A percentile compares a stretch with the other conserved stretches of the same genome.
These are phyloP conservation scores for Hepatocystis sp. DNA, from an alignment of 169 alveolate species.

Conservation along the genomic window DNA sequence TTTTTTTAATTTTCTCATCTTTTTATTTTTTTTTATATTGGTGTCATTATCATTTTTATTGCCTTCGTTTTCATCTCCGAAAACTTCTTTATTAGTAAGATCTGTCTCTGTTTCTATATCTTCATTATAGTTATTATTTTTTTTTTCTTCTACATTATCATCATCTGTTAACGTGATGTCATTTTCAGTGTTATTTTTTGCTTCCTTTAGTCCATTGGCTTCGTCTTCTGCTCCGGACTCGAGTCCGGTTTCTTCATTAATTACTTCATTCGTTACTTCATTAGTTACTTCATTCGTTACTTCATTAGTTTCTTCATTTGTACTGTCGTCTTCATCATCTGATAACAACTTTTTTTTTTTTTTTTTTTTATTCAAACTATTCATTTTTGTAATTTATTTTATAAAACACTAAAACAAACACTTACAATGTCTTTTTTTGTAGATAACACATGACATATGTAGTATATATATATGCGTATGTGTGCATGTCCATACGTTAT, in stretches of 20 bases:
- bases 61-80: slow-evolving; percentile 1
- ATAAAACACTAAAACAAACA: too few species aligned
- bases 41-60: not conserved
- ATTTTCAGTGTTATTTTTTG: not conserved
- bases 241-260: not conserved
- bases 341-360: too few species aligned
- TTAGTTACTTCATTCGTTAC: not conserved
- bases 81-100: not conserved
- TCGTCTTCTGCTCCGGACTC: not conserved
- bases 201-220: not conserved
- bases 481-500: too few species aligned
- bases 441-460: too few species aligned
- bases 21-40: not conserved
- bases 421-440: too few species aligned
- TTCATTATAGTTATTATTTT: not conserved
- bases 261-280: not conserved
- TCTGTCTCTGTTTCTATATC: not conserved
- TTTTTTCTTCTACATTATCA: slow-evolving; percentile 2
- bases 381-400: too few species aligned
- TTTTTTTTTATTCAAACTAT: too few species aligned
- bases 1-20: slow-evolving; percentile 4
- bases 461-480: too few species aligned
- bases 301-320: not conserved
- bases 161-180: not conserved
- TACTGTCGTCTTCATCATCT: not conserved